Evolutionary conservation across 1,139 yeast species (phyloP), one percentile per base, ranked within the genome.

Genomic region (Sugiyamaella pinicola): DNA sequence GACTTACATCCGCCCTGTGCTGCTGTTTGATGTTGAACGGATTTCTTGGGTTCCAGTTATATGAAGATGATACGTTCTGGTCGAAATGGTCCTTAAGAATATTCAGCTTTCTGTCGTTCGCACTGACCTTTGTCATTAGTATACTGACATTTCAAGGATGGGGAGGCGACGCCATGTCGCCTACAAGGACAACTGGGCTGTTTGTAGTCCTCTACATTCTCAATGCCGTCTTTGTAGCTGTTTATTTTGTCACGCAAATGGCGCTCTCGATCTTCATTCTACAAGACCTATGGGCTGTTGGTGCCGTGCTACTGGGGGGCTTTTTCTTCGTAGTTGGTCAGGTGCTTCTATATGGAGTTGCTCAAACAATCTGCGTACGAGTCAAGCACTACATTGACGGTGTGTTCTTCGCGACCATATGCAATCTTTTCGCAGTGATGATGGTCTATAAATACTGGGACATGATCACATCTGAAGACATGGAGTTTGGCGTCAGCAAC

Each of bases 381-480:
- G 82, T 87, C 43, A 81, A 84, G 45, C 99, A 93, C 69, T 93
- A 91, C 67, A 77, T 90, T 24, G 99, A 93, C 64, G 98, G 98
- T 1, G 71, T 89, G 31, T 86, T 91, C 68, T 87, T 91, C 65
- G 95, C 91, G 21, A 79, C 95, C 31, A 64, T 88, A 43, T 82
- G 96, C 65, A 88, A 87, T 67, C 69, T 89, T 48, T 87, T 89
- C 64, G 79, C 96, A 6, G 74, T 86, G 53, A 90, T 93, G 96
- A 91, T 93, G 98, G 76, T 91, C 53, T 91, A 90, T 75, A 91
- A 93, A 71, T 88, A 84, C 63, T 93, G 98, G 97, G 97, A 91
- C 47, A 87, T 89, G 81, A 85, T 93, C 52, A 93, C 98, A n/a
- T 82, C 84, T 55, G 98, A 93, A 65, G 98, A 93, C 69, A 81